Evolutionary conservation across 495 filamentous ascomycete species (phyloP), one percentile per base, ranked within the genome.

Genomic region (Hyaloscypha bicolor): DNA sequence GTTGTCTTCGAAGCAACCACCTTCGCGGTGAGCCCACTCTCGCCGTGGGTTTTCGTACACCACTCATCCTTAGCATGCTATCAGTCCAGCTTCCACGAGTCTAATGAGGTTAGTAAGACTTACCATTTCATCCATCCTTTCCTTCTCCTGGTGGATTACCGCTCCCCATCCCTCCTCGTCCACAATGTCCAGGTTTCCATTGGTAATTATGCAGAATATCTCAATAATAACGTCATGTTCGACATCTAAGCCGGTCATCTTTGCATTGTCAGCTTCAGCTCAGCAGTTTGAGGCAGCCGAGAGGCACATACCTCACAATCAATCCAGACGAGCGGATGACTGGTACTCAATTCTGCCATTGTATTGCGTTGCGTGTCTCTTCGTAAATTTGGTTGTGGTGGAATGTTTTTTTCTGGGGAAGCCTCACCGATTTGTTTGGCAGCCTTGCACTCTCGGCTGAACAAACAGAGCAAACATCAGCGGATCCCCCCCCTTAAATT

Each of bases 221-320:
- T 96, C 92, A 70, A 99, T 86, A 73, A 99, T 96, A 19, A 87
- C 85, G 72, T 98, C 96, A 22, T 77, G 85, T 33, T 90, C 85
- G 2, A 87, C 80, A 75, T 97, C 82, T 4, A 99, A 87, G 4
- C 95, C 95, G 3, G 96, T 97, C 95, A 99, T 99, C 93, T 97
- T 60, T 35, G 56, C 39, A 62, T 64, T 66, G 57, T 62, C 42
- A 48, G 42, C 42, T 19, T 73, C 45, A 67, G 55, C 12, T 58
- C 58, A 33, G n/a, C 6, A 16, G 22, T 9, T 6, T 11, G 62
- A 19, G 55, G 29, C 37, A 52, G 19, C 25, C 22, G 29, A 35
- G 62, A 9, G 9, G 55, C 8, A 64, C 78, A 64, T 77, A 94
- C 91, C 82, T 96, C 93, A 75, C 93, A 92, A 75, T 93, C 91